Evolutionary conservation across 176 grass and related monocot genomes (phyloP).

Genomic region (Oryza meridionalis): DNA sequence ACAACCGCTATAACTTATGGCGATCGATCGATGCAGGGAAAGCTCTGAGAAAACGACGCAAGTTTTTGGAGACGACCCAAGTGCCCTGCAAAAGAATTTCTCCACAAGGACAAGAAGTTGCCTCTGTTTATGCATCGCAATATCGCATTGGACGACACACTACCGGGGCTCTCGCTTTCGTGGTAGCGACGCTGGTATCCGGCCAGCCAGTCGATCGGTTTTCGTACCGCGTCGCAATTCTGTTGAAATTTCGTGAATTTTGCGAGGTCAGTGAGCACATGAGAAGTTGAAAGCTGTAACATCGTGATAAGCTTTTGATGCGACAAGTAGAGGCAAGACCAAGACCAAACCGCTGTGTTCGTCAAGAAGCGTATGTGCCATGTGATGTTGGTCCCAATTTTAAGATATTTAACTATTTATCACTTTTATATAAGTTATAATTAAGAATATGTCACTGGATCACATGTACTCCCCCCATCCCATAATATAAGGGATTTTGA

Average conservation of each 20-base stretch:
- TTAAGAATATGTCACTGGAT: no score
- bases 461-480: no score
- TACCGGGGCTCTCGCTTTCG: not conserved
- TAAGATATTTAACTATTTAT: no score
- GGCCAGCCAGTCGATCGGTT: not conserved
- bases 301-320: not conserved
- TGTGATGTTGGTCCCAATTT: no score
- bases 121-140: not conserved
- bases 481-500: no score
- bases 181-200: not conserved
- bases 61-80: not conserved
- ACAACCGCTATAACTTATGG: not conserved
- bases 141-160: not conserved
- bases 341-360: not conserved
- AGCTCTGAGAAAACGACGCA: not conserved
- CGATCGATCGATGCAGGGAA: not conserved
- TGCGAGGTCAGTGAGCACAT: not conserved
- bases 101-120: not conserved
- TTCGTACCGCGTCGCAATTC: not conserved
- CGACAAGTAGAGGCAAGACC: not conserved
- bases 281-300: not conserved
- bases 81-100: conserved; percentile 4
- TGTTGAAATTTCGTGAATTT: not conserved
- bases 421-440: no score
- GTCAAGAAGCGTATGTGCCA: not conserved